phyloP scores from a whole-genome alignment of 176 grass and related monocot genomes.

The Luzula sylvatica region DNA sequence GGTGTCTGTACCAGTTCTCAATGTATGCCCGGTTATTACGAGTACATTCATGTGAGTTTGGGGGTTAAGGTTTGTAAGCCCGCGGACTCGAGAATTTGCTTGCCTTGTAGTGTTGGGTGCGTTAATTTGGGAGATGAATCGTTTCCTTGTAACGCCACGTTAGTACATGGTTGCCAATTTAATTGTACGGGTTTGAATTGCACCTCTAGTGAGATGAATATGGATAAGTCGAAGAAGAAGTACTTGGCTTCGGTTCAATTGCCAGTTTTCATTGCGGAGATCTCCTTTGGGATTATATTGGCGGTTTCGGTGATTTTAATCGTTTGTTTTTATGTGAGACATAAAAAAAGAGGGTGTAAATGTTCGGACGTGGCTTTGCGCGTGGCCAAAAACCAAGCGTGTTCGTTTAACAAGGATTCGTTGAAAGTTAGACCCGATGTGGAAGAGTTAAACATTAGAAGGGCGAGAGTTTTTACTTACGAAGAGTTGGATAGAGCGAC shows the following conservation, averaged over 20 bases:
- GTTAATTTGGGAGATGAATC: constrained; percentile 34
- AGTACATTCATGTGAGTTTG: constrained; percentile 34
- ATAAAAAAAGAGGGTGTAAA: constrained; percentile 50
- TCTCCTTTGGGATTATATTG: constrained; percentile 62
- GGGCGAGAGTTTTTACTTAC: constrained; percentile 72
- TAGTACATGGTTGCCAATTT: constrained; percentile 55
- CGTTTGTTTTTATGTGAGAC: constrained; percentile 56
- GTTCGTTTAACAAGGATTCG: constrained; percentile 77
- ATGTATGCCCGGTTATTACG: constrained; percentile 70
- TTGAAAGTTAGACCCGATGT: constrained; percentile 66
- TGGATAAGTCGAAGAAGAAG: constrained; percentile 22
- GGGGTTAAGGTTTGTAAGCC: constrained; percentile 63
- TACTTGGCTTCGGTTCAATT: constrained; percentile 64
- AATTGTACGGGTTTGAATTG: constrained; percentile 67
- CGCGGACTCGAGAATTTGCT: constrained; percentile 66
- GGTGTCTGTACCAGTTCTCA: constrained; percentile 62
- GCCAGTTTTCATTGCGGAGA: constrained; percentile 77
- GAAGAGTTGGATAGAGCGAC: constrained; percentile 86
- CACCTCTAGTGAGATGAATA: constrained; percentile 34
- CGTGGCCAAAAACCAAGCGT: constrained; percentile 39
- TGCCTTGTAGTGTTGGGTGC: constrained; percentile 80
- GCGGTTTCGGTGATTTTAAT: constrained; percentile 45
- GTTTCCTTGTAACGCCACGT: constrained; percentile 53
- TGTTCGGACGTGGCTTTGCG: constrained; percentile 52
- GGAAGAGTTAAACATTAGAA: constrained; percentile 79